A percentile compares a stretch with the other conserved stretches of the same genome.
These are phyloP conservation scores for Epicoccum nigrum DNA, from an alignment of 2,329 filamentous ascomycete genomes.

Conservation along the genomic window DNA sequence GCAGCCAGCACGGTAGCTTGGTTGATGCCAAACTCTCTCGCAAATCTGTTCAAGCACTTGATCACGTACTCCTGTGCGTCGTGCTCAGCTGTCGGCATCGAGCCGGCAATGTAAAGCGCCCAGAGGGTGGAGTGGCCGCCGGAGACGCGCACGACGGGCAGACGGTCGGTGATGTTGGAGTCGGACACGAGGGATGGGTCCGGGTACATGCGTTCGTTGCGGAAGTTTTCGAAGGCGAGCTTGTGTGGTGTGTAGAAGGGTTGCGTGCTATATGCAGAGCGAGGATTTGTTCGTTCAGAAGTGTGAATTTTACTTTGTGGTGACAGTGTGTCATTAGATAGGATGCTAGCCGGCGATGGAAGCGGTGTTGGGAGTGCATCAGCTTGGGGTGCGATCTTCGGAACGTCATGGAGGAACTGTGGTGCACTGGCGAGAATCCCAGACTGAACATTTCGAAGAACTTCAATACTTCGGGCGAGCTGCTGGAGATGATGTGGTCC, in stretches of 20 bases:
- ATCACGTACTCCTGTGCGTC: slow-evolving; percentile 34
- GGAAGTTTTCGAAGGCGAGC: slow-evolving; percentile 27
- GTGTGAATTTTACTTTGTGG: not conserved
- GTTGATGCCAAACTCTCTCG: slow-evolving; percentile 50
- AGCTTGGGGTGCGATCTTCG: slow-evolving; percentile 19
- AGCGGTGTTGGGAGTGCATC: not conserved
- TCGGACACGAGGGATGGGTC: slow-evolving; percentile 2
- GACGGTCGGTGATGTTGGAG: slow-evolving; percentile 18
- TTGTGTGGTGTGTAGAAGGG: slow-evolving; percentile 7
- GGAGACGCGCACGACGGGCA: slow-evolving; percentile 41
- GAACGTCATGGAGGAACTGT: slow-evolving; percentile 43
- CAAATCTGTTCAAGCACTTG: slow-evolving; percentile 66
- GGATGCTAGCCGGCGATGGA: not conserved
- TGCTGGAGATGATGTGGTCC: slow-evolving; percentile 26
- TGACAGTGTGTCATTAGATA: not conserved
- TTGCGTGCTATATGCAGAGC: not conserved
- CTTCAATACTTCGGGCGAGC: slow-evolving; percentile 31
- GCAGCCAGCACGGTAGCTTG: slow-evolving; percentile 39
- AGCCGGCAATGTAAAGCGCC: slow-evolving; percentile 41
- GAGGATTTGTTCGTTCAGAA: not conserved
- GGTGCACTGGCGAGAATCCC: slow-evolving; percentile 45
- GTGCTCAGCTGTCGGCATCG: slow-evolving; percentile 33
- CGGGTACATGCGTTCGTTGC: slow-evolving; percentile 1
- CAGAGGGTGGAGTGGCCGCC: slow-evolving; percentile 42
- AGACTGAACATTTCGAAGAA: slow-evolving; percentile 34